Conservation (phyloP, 371 early-diverging fungal genomes). For the Circinella minor region DNA sequence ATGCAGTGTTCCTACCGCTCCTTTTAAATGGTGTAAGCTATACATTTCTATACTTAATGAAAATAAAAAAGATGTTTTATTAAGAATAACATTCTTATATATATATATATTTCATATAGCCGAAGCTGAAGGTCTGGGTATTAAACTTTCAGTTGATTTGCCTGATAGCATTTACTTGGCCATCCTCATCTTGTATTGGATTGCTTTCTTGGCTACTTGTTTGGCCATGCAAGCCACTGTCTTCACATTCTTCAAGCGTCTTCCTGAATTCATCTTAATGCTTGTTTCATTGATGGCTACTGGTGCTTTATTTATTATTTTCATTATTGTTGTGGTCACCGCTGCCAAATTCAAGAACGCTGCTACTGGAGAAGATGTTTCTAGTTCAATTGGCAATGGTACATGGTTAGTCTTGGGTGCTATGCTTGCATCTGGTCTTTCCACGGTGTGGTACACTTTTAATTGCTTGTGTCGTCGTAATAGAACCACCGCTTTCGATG, state of each 20-base stretch:
- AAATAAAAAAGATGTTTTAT: neutral
- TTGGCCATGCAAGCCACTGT: constrained; percentile 41
- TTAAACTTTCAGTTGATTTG: constrained; percentile 9
- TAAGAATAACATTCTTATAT: neutral
- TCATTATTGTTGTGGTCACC: constrained; percentile 20
- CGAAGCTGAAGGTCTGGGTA: constrained; percentile 18
- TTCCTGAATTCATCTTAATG: constrained; percentile 36
- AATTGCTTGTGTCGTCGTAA: constrained; percentile 9
- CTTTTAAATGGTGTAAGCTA: constrained; percentile 30
- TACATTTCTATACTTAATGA: neutral
- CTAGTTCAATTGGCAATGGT: constrained; percentile 19
- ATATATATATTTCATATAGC: constrained; percentile 6
- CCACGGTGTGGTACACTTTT: constrained; percentile 17
- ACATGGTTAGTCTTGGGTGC: constrained; percentile 24
- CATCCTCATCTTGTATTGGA: constrained; percentile 47
- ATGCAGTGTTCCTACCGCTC: constrained; percentile 31
- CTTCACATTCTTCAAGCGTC: constrained; percentile 36
- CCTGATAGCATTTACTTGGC: constrained; percentile 37
- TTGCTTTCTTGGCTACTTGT: constrained; percentile 42
- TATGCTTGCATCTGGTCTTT: constrained; percentile 18
- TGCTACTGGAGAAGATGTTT: constrained; percentile 9
- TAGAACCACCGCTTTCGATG: constrained; percentile 13
- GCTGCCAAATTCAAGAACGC: constrained; percentile 15
- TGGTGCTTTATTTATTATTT: constrained; percentile 20
- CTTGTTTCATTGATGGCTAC: constrained; percentile 24